Conservation (phyloP, 768 basidiomycete genomes). For the Albatrellus ellisii region DNA sequence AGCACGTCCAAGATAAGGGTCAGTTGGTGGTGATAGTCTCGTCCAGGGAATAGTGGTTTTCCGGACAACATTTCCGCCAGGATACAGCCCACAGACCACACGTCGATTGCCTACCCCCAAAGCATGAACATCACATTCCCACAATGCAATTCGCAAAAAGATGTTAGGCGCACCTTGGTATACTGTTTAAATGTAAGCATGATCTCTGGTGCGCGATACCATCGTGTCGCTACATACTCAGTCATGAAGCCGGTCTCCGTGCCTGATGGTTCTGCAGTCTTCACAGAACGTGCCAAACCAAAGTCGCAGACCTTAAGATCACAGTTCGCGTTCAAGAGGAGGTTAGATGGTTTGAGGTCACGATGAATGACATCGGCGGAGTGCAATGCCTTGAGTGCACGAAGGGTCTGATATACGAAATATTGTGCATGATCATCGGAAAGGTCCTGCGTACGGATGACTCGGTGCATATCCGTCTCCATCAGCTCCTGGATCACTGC, state of each 20-base stretch:
- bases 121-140: too few species aligned
- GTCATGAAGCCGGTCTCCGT: slow-evolving; percentile 89
- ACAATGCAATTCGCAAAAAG: too few species aligned
- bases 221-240: slow-evolving; percentile 95
- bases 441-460: slow-evolving; percentile 88
- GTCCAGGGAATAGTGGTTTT: slow-evolving; percentile 92
- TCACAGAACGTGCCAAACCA: slow-evolving; percentile 84
- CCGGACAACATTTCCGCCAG: slow-evolving; percentile 96
- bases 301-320: slow-evolving; percentile 95
- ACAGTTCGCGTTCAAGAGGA: slow-evolving; percentile 95
- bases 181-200: slow-evolving; percentile 99
- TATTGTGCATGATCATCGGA: slow-evolving; percentile 94
- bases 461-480: slow-evolving; percentile 96
- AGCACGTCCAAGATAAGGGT: slow-evolving; percentile 93
- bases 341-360: slow-evolving; percentile 94
- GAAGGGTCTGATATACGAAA: slow-evolving; percentile 88
- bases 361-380: slow-evolving; percentile 94
- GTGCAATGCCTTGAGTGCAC: slow-evolving; percentile 92
- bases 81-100: slow-evolving; percentile 83
- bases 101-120: slow-evolving; percentile 75
- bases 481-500: slow-evolving; percentile 84
- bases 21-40: slow-evolving; percentile 94
- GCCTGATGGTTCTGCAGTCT: slow-evolving; percentile 73
- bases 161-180: slow-evolving; percentile 55
- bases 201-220: slow-evolving; percentile 98